These are phyloP conservation scores for Exophiala spinifera DNA, from an alignment of 2,329 filamentous ascomycete genomes.

Conservation along the genomic window DNA sequence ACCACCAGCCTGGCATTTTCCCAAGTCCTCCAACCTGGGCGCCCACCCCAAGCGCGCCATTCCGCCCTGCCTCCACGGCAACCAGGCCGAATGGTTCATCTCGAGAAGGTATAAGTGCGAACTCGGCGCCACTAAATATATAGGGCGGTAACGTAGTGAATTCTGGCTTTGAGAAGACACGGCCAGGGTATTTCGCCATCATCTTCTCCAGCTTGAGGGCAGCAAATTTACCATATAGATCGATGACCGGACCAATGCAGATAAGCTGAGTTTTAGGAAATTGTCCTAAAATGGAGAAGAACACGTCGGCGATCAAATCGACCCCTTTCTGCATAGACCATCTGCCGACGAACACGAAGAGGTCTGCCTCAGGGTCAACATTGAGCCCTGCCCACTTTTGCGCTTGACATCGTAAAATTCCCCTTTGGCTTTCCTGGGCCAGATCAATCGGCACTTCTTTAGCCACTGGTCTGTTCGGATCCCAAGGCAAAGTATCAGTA, in stretches of 20 bases:
- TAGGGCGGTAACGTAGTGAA: slow-evolving; percentile 65
- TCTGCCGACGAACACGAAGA: slow-evolving; percentile 66
- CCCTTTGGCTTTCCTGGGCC: slow-evolving; percentile 53
- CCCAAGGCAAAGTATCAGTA: slow-evolving; percentile 60
- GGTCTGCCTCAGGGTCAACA: slow-evolving; percentile 59
- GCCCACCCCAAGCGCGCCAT: slow-evolving; percentile 65
- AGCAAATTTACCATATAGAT: slow-evolving; percentile 66
- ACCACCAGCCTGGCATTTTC: too few relatives aligned
- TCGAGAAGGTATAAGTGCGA: slow-evolving; percentile 64
- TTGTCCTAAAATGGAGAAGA: slow-evolving; percentile 60
- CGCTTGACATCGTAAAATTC: slow-evolving; percentile 58
- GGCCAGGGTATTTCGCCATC: slow-evolving; percentile 63
- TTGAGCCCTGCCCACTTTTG: slow-evolving; percentile 66
- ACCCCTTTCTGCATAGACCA: slow-evolving; percentile 70
- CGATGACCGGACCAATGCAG: slow-evolving; percentile 63
- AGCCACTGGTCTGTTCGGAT: slow-evolving; percentile 62
- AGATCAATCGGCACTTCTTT: slow-evolving; percentile 53
- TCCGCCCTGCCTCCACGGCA: slow-evolving; percentile 66
- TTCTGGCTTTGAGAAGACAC: slow-evolving; percentile 66
- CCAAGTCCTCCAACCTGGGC: slow-evolving; percentile 64
- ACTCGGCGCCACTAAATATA: slow-evolving; percentile 67
- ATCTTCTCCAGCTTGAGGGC: slow-evolving; percentile 62
- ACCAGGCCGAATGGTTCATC: slow-evolving; percentile 69
- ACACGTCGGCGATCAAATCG: slow-evolving; percentile 67
- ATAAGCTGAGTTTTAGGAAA: slow-evolving; percentile 61